Percentiles rank a stretch among this genome's conserved stretches.
Evolutionary conservation across 2,329 filamentous ascomycete species (phyloP).

Genomic region (Neoarthrinium moseri): DNA sequence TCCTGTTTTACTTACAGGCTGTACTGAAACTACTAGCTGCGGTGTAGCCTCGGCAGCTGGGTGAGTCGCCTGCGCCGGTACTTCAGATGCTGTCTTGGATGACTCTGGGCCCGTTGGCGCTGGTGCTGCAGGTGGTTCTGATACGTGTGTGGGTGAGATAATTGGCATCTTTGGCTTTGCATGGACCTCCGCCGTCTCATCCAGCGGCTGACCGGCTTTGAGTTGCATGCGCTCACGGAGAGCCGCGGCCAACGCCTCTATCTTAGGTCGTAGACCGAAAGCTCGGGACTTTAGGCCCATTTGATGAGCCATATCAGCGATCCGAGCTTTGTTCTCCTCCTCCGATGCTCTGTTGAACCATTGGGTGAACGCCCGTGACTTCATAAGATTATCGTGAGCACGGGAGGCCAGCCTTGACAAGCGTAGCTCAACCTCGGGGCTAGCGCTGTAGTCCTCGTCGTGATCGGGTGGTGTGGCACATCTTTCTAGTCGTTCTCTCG

Average conservation of each 20-base stretch:
- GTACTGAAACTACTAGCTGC: no score
- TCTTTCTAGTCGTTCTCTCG: conserved; percentile 14
- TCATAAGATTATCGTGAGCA: conserved; percentile 23
- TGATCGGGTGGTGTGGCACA: conserved; percentile 7
- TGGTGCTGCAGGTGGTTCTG: no score
- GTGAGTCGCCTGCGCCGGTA: no score
- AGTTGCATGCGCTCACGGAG: no score
- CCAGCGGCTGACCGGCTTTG: no score
- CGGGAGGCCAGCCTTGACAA: conserved; percentile 25
- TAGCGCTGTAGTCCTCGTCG: conserved; percentile 6
- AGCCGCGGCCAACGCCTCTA: conserved; percentile 2
- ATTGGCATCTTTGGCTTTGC: no score
- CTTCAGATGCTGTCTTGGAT: no score
- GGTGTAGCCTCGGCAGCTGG: no score
- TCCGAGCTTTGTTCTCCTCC: conserved; percentile 23
- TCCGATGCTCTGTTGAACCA: conserved; percentile 30
- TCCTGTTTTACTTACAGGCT: no score
- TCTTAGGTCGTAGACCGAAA: conserved; percentile 18
- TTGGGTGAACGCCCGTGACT: conserved; percentile 26
- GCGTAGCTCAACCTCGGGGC: neutral
- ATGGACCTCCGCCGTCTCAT: no score
- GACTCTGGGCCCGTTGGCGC: no score
- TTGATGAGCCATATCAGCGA: conserved; percentile 26
- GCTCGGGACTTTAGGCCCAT: conserved; percentile 27
- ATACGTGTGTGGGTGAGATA: no score